These are phyloP conservation scores for Rhizophora apiculata DNA, from an alignment of 345 rosid genomes.

Conservation along the genomic window DNA sequence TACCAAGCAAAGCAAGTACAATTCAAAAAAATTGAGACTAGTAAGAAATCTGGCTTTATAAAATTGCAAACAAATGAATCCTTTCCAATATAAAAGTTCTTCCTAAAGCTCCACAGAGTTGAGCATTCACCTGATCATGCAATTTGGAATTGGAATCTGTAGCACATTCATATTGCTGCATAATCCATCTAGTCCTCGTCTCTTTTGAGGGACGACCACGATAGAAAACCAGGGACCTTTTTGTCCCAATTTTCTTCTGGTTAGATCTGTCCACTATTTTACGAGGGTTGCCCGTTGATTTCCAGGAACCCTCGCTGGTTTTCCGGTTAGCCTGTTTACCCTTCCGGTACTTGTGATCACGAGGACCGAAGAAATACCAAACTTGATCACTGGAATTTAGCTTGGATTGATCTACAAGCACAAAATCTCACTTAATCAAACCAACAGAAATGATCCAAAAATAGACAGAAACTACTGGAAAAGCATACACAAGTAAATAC, in stretches of 20 bases:
- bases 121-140: slow-evolving; percentile 11
- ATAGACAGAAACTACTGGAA: background rate
- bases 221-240: slow-evolving; percentile 41
- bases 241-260: slow-evolving; percentile 33
- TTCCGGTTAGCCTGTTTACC: slow-evolving; percentile 23
- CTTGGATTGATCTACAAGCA: slow-evolving; percentile 3
- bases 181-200: slow-evolving; percentile 27
- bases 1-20: too few relatives aligned
- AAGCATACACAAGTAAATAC: slow-evolving; percentile 8
- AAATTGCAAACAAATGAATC: too few relatives aligned
- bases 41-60: too few relatives aligned
- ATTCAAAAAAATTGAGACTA: too few relatives aligned
- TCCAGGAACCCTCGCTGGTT: slow-evolving; percentile 48
- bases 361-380: slow-evolving; percentile 42
- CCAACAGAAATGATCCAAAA: too few relatives aligned
- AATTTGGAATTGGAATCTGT: background rate
- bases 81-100: too few relatives aligned
- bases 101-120: too few relatives aligned
- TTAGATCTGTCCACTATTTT: background rate
- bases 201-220: slow-evolving; percentile 5
- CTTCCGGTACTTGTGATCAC: slow-evolving; percentile 21
- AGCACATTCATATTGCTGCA: slow-evolving; percentile 32
- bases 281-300: slow-evolving; percentile 42
- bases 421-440: background rate
- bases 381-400: background rate